Evolutionary conservation across 176 grass and related monocot species (phyloP).

Genomic region (Oryza meyeriana): DNA sequence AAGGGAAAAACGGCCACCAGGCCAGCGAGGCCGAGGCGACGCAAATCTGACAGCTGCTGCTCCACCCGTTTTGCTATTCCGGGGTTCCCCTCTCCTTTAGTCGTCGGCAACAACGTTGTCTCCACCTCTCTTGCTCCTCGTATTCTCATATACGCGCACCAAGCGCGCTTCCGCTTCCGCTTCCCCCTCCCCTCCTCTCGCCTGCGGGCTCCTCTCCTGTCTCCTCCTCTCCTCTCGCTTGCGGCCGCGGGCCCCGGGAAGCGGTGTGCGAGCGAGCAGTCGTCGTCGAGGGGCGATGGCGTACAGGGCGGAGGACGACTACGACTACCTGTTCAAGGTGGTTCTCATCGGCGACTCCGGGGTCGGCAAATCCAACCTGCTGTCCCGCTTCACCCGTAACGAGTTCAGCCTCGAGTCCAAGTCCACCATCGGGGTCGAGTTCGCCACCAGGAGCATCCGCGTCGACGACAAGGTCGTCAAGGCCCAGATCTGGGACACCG

Average conservation of each 20-base stretch:
- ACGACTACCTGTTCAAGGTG: slow-evolving; percentile 88
- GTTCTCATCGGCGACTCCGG: slow-evolving; percentile 87
- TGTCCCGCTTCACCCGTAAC: slow-evolving; percentile 76
- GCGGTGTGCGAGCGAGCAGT: slow-evolving; percentile 8
- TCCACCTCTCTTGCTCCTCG: slow-evolving; percentile 23
- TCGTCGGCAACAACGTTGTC: slow-evolving; percentile 16
- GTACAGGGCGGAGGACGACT: slow-evolving; percentile 83
- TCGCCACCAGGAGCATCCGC: slow-evolving; percentile 71
- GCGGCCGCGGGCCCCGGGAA: background rate
- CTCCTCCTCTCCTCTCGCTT: background rate
- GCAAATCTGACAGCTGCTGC: background rate
- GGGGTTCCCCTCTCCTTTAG: background rate
- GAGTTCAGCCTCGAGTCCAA: slow-evolving; percentile 93
- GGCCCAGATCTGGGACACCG: slow-evolving; percentile 90
- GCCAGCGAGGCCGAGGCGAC: background rate
- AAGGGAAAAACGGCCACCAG: background rate
- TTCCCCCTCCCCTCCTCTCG: background rate
- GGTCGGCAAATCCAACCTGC: slow-evolving; percentile 78
- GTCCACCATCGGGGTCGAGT: slow-evolving; percentile 92
- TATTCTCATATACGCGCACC: background rate
- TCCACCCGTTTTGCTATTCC: slow-evolving; percentile 18
- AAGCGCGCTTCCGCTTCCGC: background rate
- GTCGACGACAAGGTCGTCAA: slow-evolving; percentile 79
- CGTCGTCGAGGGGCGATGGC: slow-evolving; percentile 22
- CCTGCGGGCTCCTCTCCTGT: background rate